Evolutionary conservation across 306 rosid species (phyloP).

Genomic region (Vachellia collinsii): DNA sequence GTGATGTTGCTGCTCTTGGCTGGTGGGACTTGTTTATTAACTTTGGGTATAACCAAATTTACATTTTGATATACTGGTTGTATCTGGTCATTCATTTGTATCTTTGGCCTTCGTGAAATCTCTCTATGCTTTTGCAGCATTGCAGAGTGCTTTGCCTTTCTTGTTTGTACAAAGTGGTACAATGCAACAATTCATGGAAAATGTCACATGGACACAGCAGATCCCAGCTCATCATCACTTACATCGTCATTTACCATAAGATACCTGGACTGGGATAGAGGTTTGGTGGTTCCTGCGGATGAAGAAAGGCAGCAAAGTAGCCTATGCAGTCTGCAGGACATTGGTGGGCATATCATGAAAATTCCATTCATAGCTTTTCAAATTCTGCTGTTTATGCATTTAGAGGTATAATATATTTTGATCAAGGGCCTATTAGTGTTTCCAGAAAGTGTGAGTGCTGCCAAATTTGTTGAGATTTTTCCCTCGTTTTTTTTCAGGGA

Average conservation of each 20-base stretch:
- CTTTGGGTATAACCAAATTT: constrained; percentile 62
- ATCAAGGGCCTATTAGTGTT: neutral
- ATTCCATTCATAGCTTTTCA: constrained; percentile 61
- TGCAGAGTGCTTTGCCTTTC: constrained; percentile 97
- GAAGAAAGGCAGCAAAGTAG: constrained; percentile 58
- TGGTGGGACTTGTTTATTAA: constrained; percentile 99
- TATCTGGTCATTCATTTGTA: constrained; percentile 17
- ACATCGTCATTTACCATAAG: constrained; percentile 60
- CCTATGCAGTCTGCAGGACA: constrained; percentile 74
- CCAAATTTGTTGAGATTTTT: neutral
- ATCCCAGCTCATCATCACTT: constrained; percentile 64
- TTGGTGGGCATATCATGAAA: constrained; percentile 89
- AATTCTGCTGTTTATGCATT: constrained; percentile 61
- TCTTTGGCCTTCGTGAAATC: constrained; percentile 31
- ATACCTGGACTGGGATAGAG: constrained; percentile 75
- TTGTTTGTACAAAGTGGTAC: constrained; percentile 96
- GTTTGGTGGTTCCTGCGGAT: constrained; percentile 69
- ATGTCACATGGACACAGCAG: constrained; percentile 48
- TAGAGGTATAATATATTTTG: constrained; percentile 49
- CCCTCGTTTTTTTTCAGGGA: constrained; percentile 47
- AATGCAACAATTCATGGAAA: constrained; percentile 86
- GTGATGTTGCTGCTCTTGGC: constrained; percentile 85
- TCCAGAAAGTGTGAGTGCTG: neutral
- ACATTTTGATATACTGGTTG: constrained; percentile 29
- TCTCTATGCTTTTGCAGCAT: constrained; percentile 61